A percentile compares a stretch with the other conserved stretches of the same genome.
Conservation (phyloP, 1,284 basidiomycete genomes). For the Vanrija pseudolonga region DNA sequence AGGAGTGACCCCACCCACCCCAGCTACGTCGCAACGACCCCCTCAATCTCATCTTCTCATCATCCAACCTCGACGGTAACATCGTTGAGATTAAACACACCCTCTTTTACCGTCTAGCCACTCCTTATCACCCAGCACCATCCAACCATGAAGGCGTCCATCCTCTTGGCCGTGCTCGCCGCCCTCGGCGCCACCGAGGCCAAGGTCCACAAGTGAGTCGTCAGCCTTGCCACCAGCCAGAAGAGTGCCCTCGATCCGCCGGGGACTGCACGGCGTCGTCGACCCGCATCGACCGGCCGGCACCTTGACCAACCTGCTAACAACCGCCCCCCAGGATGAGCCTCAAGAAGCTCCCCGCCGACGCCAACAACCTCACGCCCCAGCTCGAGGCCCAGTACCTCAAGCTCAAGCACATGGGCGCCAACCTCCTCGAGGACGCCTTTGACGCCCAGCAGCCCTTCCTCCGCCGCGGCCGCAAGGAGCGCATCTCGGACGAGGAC, state of each 20-base stretch:
- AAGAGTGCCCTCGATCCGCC: background rate
- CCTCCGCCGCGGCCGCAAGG: constrained; percentile 59
- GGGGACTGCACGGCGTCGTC: constrained; percentile 37
- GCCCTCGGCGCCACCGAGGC: constrained; percentile 53
- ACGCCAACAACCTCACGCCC: constrained; percentile 51
- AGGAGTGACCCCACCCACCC: background rate
- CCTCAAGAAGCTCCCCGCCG: constrained; percentile 68
- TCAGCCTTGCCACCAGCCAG: constrained; percentile 21
- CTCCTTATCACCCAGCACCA: constrained; percentile 8
- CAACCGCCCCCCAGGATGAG: constrained; percentile 60
- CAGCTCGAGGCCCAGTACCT: constrained; percentile 74
- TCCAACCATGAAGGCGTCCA: constrained; percentile 61
- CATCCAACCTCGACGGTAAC: background rate
- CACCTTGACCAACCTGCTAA: too few species aligned
- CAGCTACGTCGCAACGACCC: background rate
- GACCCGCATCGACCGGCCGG: background rate
- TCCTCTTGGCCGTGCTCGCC: constrained; percentile 67
- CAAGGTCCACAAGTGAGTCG: constrained; percentile 41
- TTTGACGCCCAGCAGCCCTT: constrained; percentile 60
- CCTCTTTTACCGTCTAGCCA: constrained; percentile 13
- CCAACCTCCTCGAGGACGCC: constrained; percentile 17
- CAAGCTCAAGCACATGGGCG: constrained; percentile 71
- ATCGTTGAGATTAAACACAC: background rate
- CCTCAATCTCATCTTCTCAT: background rate
- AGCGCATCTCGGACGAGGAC: constrained; percentile 51